A percentile compares a stretch with the other conserved stretches of the same genome.
These are phyloP conservation scores for Otatea glauca DNA, from an alignment of 176 grass and related monocot genomes.

Conservation along the genomic window DNA sequence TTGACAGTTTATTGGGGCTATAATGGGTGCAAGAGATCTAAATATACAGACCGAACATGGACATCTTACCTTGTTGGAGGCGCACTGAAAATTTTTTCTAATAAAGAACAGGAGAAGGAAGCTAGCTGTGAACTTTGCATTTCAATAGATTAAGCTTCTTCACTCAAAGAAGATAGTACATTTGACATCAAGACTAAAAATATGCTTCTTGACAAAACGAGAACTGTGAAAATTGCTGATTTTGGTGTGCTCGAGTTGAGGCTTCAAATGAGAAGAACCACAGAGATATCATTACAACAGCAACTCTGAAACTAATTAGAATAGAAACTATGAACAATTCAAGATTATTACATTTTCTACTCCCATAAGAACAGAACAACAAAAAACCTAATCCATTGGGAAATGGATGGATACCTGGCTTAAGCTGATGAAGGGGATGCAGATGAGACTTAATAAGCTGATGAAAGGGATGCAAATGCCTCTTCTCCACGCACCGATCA, in stretches of 20 bases:
- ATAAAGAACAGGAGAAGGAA: constrained; percentile 99
- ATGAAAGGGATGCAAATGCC: too few relatives aligned
- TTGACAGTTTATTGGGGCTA: constrained; percentile 90
- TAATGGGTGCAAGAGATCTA: constrained; percentile 91
- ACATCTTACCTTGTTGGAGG: constrained; percentile 94
- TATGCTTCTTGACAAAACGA: constrained; percentile 96
- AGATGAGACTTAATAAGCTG: too few relatives aligned
- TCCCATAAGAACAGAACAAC: too few relatives aligned
- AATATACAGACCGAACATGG: constrained; percentile 92
- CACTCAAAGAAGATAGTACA: constrained; percentile 98
- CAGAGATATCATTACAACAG: too few relatives aligned
- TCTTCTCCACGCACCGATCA: too few relatives aligned
- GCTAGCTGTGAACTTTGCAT: constrained; percentile 47
- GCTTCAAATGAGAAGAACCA: too few relatives aligned
- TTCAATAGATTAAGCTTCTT: constrained; percentile 84
- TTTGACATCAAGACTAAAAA: constrained; percentile 97
- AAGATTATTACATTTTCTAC: too few relatives aligned
- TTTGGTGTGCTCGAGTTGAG: constrained; percentile 99
- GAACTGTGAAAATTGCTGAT: constrained; percentile 96
- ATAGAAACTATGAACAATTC: too few relatives aligned
- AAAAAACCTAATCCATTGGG: too few relatives aligned
- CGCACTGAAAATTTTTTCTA: constrained; percentile 96
- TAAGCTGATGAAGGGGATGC: too few relatives aligned
- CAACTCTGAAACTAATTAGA: too few relatives aligned
- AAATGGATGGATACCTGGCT: too few relatives aligned